Evolutionary conservation across 1,284 basidiomycete species (phyloP).

Genomic region (Ustilago curta): DNA sequence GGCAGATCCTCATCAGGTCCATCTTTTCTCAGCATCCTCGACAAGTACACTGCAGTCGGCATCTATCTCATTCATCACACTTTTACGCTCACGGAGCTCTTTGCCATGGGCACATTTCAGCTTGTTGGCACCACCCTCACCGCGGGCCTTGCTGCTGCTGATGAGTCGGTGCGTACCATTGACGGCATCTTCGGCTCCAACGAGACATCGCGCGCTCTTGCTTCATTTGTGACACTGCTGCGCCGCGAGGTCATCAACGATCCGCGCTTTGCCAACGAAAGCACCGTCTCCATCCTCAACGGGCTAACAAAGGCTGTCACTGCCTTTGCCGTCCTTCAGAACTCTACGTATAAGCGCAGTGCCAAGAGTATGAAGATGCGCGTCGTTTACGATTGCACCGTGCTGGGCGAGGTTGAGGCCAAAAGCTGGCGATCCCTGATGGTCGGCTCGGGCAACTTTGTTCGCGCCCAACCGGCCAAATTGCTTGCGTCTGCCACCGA

Average conservation of each 20-base stretch:
- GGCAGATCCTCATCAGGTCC: slow-evolving; percentile 41
- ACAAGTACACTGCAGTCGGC: slow-evolving; percentile 73
- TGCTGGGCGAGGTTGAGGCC: slow-evolving; percentile 69
- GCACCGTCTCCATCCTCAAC: slow-evolving; percentile 45
- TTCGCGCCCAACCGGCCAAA: slow-evolving; percentile 21
- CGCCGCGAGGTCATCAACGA: slow-evolving; percentile 70
- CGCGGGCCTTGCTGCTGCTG: slow-evolving; percentile 68
- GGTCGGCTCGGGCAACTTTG: slow-evolving; percentile 56
- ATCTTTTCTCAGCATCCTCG: slow-evolving; percentile 71
- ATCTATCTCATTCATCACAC: slow-evolving; percentile 72
- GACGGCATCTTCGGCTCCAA: slow-evolving; percentile 73
- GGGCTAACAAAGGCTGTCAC: slow-evolving; percentile 72
- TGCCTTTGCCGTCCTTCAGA: slow-evolving; percentile 73
- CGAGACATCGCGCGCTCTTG: slow-evolving; percentile 72
- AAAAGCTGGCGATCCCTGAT: slow-evolving; percentile 57
- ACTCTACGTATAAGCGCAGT: slow-evolving; percentile 71
- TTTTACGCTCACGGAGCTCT: slow-evolving; percentile 73
- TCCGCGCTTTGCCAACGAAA: slow-evolving; percentile 65
- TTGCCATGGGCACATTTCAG: slow-evolving; percentile 72
- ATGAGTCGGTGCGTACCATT: slow-evolving; percentile 72
- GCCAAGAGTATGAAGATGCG: slow-evolving; percentile 67
- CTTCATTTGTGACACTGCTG: slow-evolving; percentile 72
- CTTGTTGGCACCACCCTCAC: slow-evolving; percentile 62
- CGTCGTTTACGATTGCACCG: slow-evolving; percentile 72
- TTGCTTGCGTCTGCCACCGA: slow-evolving; percentile 27